These are phyloP conservation scores for Penicillium diatomitis DNA, from an alignment of 495 filamentous ascomycete genomes.

Conservation along the genomic window DNA sequence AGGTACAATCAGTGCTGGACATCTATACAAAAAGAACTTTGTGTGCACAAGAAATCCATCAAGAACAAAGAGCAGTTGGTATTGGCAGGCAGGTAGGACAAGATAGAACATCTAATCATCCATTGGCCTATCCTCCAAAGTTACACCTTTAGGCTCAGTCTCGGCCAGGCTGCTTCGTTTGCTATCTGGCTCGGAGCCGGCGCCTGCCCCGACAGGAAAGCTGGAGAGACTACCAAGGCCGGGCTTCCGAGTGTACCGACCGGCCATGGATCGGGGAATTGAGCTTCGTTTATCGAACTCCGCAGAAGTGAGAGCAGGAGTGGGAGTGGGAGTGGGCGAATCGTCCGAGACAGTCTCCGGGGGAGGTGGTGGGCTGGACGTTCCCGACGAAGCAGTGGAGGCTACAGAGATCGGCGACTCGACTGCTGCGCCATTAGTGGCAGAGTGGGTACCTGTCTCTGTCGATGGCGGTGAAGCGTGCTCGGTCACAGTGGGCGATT, in stretches of 20 bases:
- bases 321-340: constrained; percentile 33
- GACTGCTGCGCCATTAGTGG: constrained; percentile 28
- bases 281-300: constrained; percentile 42
- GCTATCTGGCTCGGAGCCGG: constrained; percentile 27
- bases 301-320: constrained; percentile 19
- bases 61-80: too few relatives aligned
- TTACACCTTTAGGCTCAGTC: constrained; percentile 55
- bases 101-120: constrained; percentile 47
- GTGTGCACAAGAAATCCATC: too few relatives aligned
- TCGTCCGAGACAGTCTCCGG: constrained; percentile 26
- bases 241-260: constrained; percentile 27
- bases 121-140: constrained; percentile 76
- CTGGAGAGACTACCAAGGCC: constrained; percentile 36
- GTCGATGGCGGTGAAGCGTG: constrained; percentile 18
- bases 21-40: too few relatives aligned
- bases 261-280: constrained; percentile 26
- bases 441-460: constrained; percentile 19
- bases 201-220: constrained; percentile 23
- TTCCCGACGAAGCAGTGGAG: constrained; percentile 24
- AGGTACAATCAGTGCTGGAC: too few relatives aligned
- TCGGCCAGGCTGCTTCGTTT: constrained; percentile 38
- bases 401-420: constrained; percentile 30
- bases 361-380: constrained; percentile 24
- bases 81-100: too few relatives aligned
- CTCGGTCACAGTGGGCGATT: constrained; percentile 19